Conservation (phyloP, 108 stramenopile genomes). For the Fragilariopsis cylindrus region DNA sequence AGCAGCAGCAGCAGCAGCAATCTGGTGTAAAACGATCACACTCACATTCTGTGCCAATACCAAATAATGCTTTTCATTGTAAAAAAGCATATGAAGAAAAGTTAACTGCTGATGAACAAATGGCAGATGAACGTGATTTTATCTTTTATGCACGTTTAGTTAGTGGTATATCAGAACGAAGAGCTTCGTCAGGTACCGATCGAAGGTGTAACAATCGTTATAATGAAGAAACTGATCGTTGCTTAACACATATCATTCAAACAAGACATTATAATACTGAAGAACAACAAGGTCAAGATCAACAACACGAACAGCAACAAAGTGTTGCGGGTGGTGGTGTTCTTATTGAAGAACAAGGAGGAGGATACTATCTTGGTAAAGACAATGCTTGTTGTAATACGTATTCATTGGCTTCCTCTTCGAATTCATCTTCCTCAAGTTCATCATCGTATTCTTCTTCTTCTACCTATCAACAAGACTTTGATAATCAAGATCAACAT, state of each 20-base stretch:
- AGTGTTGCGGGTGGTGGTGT: background rate
- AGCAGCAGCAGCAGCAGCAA: too few species aligned
- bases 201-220: background rate
- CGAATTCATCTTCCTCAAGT: background rate
- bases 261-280: background rate
- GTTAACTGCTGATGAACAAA: slow-evolving; percentile 25
- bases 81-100: slow-evolving; percentile 1
- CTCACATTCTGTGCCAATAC: too few species aligned
- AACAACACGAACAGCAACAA: too few species aligned
- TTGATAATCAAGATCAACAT: background rate
- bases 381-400: background rate
- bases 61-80: too few species aligned
- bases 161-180: slow-evolving; percentile 34
- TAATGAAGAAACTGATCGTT: slow-evolving; percentile 5
- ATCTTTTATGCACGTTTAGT: slow-evolving; percentile 49
- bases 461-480: slow-evolving; percentile 6
- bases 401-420: background rate
- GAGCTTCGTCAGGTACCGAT: background rate
- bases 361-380: background rate
- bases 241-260: slow-evolving; percentile 12
- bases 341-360: background rate
- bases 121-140: slow-evolving; percentile 50
- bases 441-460: slow-evolving; percentile 2
- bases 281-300: slow-evolving; percentile 4
- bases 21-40: too few species aligned